Evolutionary conservation across 2,329 filamentous ascomycete species (phyloP).

Genomic region (Trichoderma cornu-damae): DNA sequence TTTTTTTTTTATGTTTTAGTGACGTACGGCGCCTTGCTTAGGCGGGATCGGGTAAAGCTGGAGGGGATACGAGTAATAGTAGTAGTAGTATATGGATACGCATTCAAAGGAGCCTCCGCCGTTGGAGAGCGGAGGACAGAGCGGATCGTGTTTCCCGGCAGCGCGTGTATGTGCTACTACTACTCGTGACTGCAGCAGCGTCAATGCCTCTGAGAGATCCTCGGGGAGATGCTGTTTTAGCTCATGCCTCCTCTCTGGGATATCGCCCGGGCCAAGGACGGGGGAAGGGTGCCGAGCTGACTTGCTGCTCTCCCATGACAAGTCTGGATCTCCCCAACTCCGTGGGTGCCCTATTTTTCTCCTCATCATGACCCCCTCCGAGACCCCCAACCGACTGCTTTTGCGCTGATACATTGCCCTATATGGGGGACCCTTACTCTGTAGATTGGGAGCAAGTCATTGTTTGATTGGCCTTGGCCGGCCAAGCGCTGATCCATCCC

Average conservation of each 20-base stretch:
- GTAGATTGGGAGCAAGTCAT: neutral
- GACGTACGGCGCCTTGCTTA: neutral
- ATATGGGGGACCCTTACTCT: neutral
- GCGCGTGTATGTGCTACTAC: neutral
- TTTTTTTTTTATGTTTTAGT: neutral
- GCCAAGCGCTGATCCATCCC: neutral
- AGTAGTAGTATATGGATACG: neutral
- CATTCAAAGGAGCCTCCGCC: neutral
- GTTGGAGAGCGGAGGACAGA: neutral
- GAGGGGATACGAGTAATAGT: conserved; percentile 7
- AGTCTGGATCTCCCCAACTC: neutral
- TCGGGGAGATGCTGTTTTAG: neutral
- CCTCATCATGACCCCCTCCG: neutral
- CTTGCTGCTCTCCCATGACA: neutral
- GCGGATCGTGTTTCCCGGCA: neutral
- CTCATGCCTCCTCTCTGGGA: neutral
- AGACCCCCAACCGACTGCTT: neutral
- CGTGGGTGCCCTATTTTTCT: neutral
- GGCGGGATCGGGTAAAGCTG: conserved; percentile 7
- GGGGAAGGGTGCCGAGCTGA: neutral
- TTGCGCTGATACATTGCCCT: neutral
- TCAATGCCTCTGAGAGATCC: neutral
- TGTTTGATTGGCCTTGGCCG: neutral
- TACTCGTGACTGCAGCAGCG: neutral
- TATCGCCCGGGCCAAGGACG: neutral